Conservation (phyloP, 1,284 basidiomycete genomes). For the Entoloma clypeatum region DNA sequence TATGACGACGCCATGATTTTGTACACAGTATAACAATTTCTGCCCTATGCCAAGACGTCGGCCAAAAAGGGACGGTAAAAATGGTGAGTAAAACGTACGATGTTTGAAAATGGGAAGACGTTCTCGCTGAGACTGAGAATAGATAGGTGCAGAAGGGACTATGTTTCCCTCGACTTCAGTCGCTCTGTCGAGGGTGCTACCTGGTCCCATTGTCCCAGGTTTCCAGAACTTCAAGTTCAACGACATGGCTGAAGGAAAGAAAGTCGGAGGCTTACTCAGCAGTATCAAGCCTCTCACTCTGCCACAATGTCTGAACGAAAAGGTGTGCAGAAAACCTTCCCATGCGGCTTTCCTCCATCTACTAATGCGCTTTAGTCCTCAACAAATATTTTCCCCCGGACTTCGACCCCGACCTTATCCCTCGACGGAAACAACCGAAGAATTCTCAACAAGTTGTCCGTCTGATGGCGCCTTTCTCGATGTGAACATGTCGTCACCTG, state of each 20-base stretch:
- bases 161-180: conserved; percentile 71
- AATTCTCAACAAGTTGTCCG: conserved; percentile 96
- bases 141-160: conserved; percentile 60
- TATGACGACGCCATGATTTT: conserved; percentile 80
- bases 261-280: background rate
- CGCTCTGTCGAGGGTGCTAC: conserved; percentile 83
- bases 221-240: conserved; percentile 71
- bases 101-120: conserved; percentile 88
- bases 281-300: background rate
- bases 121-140: conserved; percentile 67
- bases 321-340: conserved; percentile 44
- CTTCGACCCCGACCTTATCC: conserved; percentile 97
- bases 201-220: conserved; percentile 81
- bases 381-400: conserved; percentile 94
- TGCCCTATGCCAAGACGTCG: conserved; percentile 46
- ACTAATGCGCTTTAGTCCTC: conserved; percentile 51
- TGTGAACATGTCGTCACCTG: conserved; percentile 48
- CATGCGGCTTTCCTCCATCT: background rate
- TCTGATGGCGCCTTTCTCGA: conserved; percentile 98
- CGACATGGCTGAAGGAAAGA: background rate
- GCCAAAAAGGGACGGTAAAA: background rate
- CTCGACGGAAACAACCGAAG: conserved; percentile 82
- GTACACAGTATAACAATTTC: conserved; percentile 79
- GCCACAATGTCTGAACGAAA: conserved; percentile 84
- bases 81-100: conserved; percentile 42